These are phyloP conservation scores for Cyclocybe cylindracea DNA, from an alignment of 768 basidiomycete species.

Conservation along the genomic window DNA sequence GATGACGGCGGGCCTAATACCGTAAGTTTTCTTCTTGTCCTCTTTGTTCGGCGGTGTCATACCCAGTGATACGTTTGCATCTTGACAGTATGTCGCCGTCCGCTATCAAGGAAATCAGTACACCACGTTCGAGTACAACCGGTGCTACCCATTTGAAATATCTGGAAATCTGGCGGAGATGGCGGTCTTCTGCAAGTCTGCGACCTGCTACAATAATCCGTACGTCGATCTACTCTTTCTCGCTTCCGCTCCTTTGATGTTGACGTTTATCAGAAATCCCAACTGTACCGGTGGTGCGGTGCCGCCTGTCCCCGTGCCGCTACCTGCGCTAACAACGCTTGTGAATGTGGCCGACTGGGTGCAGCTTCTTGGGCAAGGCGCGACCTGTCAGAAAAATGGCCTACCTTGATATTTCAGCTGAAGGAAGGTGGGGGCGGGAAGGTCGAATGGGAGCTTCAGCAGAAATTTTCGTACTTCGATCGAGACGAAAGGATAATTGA, in stretches of 20 bases:
- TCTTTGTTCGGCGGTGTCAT: too few species aligned
- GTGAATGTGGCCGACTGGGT: slow-evolving; percentile 22
- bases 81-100: slow-evolving; percentile 19
- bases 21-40: too few species aligned
- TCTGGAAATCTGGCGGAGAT: slow-evolving; percentile 10
- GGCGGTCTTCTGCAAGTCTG: slow-evolving; percentile 23
- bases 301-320: slow-evolving; percentile 21
- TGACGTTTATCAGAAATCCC: slow-evolving; percentile 16
- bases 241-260: not conserved
- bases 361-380: slow-evolving; percentile 20
- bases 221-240: slow-evolving; percentile 1
- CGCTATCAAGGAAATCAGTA: slow-evolving; percentile 8
- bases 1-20: too few species aligned
- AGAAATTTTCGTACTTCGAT: too few species aligned
- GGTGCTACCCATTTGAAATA: slow-evolving; percentile 19
- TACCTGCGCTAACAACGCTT: slow-evolving; percentile 11
- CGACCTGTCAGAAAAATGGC: slow-evolving; percentile 20
- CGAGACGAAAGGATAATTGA: too few species aligned
- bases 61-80: too few species aligned
- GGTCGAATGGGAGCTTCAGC: too few species aligned
- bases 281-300: slow-evolving; percentile 28
- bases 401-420: not conserved
- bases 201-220: slow-evolving; percentile 22
- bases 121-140: slow-evolving; percentile 11
- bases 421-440: too few species aligned